Evolutionary conservation across 1,139 yeast genomes (phyloP).

Genomic region (Kodamaea arcana): DNA sequence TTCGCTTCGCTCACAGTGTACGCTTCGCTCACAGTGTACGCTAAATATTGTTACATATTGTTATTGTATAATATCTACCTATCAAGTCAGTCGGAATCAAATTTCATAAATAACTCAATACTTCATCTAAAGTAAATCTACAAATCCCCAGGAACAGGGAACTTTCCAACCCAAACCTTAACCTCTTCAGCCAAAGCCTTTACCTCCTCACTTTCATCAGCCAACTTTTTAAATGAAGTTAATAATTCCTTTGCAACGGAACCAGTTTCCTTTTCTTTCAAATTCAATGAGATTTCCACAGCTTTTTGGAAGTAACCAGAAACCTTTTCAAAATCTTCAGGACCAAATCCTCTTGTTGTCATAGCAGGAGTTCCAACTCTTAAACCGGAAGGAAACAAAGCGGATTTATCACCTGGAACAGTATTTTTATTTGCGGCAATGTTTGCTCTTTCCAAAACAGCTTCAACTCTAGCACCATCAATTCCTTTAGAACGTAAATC

Average conservation of each 20-base stretch:
- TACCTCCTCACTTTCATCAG: slow-evolving; percentile 55
- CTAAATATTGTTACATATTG: too few relatives aligned
- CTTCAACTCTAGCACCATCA: slow-evolving; percentile 95
- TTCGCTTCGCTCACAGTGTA: too few relatives aligned
- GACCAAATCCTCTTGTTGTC: slow-evolving; percentile 93
- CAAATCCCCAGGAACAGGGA: slow-evolving; percentile 78
- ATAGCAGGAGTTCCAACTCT: slow-evolving; percentile 98
- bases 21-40: too few relatives aligned
- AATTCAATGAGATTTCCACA: slow-evolving; percentile 57
- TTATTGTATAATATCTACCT: too few relatives aligned
- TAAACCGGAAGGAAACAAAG: slow-evolving; percentile 90
- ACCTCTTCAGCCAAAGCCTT: slow-evolving; percentile 60
- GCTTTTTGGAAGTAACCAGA: slow-evolving; percentile 77
- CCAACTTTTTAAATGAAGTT: slow-evolving; percentile 60
- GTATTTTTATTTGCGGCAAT: slow-evolving; percentile 96
- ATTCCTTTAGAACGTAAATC: slow-evolving; percentile 79
- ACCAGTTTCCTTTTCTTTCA: slow-evolving; percentile 60
- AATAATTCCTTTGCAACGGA: slow-evolving; percentile 59
- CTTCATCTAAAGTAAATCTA: too few relatives aligned
- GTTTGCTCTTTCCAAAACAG: slow-evolving; percentile 82
- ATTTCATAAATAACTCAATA: too few relatives aligned
- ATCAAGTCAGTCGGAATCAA: too few relatives aligned
- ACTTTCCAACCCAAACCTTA: slow-evolving; percentile 59
- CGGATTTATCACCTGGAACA: slow-evolving; percentile 93
- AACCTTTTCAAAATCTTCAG: slow-evolving; percentile 71